Evolutionary conservation across 441 rosid genomes (phyloP).

Genomic region (Populus tomentosa): DNA sequence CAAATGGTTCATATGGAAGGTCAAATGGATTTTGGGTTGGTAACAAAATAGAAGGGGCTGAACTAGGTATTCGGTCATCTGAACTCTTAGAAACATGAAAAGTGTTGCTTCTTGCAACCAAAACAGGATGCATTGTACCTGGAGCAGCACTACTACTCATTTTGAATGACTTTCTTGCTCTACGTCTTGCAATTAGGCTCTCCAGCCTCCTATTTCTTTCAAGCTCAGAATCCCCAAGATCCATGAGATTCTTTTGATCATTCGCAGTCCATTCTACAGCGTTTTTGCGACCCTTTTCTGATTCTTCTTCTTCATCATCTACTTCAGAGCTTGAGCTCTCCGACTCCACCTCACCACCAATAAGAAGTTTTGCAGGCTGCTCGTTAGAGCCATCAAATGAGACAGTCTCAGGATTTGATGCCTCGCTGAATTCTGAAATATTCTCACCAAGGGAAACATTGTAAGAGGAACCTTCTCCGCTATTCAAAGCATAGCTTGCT

Average conservation of each 20-base stretch:
- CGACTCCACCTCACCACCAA: constrained; percentile 29
- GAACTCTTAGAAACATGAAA: constrained; percentile 22
- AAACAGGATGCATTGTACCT: constrained; percentile 39
- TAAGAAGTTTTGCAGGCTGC: constrained; percentile 17
- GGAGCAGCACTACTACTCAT: constrained; percentile 29
- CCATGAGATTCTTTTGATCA: constrained; percentile 86
- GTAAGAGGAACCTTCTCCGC: constrained; percentile 8
- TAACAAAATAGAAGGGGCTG: constrained; percentile 78
- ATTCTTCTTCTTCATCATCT: constrained; percentile 39
- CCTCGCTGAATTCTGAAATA: constrained; percentile 10
- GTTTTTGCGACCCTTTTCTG: constrained; percentile 22
- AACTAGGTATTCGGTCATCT: constrained; percentile 48
- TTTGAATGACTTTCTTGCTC: constrained; percentile 51
- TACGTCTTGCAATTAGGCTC: constrained; percentile 63
- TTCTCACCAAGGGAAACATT: constrained; percentile 17
- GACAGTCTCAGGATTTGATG: constrained; percentile 11
- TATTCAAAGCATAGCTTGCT: neutral
- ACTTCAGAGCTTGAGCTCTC: constrained; percentile 46
- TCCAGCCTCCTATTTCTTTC: constrained; percentile 81
- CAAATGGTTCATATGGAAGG: constrained; percentile 75
- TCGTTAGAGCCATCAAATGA: neutral
- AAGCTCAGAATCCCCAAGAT: constrained; percentile 73
- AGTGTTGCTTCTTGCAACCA: constrained; percentile 35
- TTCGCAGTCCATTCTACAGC: constrained; percentile 72
- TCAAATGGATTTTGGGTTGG: constrained; percentile 77